Conservation (phyloP, 495 filamentous ascomycete species). For the Achaetomiella virescens region DNA sequence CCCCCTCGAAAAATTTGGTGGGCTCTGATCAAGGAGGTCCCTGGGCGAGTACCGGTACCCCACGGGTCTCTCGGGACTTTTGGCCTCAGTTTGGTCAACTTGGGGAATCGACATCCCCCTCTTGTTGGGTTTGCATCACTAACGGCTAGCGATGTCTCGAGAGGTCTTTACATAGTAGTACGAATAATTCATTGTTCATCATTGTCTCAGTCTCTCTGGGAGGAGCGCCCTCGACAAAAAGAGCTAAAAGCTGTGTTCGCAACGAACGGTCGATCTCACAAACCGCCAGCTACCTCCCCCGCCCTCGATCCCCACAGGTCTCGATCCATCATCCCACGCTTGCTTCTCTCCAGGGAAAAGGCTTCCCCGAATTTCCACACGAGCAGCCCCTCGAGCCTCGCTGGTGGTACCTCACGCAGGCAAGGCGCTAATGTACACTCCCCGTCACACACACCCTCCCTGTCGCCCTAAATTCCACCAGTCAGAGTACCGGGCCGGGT, state of each 20-base stretch:
- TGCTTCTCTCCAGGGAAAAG: slow-evolving; percentile 13
- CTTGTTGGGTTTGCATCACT: too few relatives aligned
- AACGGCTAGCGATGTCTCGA: too few relatives aligned
- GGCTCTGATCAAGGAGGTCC: not conserved
- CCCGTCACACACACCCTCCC: slow-evolving; percentile 18
- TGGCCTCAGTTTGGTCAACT: not conserved
- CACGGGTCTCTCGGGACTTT: slow-evolving; percentile 10
- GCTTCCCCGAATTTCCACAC: slow-evolving; percentile 23
- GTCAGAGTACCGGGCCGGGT: slow-evolving; percentile 19
- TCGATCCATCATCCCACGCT: slow-evolving; percentile 24
- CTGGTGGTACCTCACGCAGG: slow-evolving; percentile 17
- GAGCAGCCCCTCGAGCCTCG: slow-evolving; percentile 7
- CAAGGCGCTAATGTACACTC: slow-evolving; percentile 12
- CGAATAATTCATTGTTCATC: too few relatives aligned
- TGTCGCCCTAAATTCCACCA: slow-evolving; percentile 17
- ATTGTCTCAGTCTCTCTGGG: too few relatives aligned
- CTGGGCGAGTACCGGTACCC: slow-evolving; percentile 6
- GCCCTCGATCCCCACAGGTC: not conserved
- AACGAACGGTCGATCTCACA: not conserved
- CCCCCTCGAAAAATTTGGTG: slow-evolving; percentile 13
- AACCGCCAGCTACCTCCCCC: not conserved
- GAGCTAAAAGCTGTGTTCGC: too few relatives aligned
- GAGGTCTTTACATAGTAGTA: too few relatives aligned
- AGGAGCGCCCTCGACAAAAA: too few relatives aligned
- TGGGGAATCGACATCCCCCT: not conserved